These are phyloP conservation scores for Echria macrotheca DNA, from an alignment of 495 filamentous ascomycete genomes.

Conservation along the genomic window DNA sequence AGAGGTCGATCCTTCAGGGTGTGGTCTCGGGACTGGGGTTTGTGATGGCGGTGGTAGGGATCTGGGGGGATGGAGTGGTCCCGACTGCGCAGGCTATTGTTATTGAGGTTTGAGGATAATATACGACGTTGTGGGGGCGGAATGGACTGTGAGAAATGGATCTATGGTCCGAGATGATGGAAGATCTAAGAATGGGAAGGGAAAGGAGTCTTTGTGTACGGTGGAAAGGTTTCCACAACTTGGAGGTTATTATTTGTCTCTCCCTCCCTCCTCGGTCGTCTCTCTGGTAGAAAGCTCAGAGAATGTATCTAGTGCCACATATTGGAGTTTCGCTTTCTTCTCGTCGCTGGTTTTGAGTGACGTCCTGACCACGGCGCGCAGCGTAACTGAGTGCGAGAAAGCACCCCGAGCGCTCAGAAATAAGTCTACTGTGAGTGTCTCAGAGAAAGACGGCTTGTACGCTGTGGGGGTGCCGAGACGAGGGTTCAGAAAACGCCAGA, in stretches of 20 bases:
- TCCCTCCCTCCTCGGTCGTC: background rate
- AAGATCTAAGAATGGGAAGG: no score
- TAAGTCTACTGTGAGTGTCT: no score
- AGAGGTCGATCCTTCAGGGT: slow-evolving; percentile 54
- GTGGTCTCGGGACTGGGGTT: slow-evolving; percentile 62
- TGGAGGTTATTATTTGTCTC: no score
- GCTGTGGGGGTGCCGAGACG: no score
- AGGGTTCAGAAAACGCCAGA: no score
- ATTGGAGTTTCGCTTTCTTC: background rate
- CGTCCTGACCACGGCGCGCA: no score
- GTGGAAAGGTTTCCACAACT: no score
- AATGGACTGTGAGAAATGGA: background rate
- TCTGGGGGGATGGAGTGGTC: slow-evolving; percentile 73
- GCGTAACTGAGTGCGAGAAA: no score
- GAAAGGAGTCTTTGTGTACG: no score
- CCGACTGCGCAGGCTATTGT: background rate
- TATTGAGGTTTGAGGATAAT: background rate
- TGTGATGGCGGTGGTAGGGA: slow-evolving; percentile 69
- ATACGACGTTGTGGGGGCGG: background rate
- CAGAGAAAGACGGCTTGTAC: no score
- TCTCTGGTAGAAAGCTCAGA: background rate
- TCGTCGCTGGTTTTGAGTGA: no score
- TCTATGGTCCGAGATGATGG: background rate
- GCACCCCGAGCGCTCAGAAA: no score
- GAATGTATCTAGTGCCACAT: background rate